These are phyloP conservation scores for Balansia obtecta DNA, from an alignment of 2,329 filamentous ascomycete species.

Conservation along the genomic window DNA sequence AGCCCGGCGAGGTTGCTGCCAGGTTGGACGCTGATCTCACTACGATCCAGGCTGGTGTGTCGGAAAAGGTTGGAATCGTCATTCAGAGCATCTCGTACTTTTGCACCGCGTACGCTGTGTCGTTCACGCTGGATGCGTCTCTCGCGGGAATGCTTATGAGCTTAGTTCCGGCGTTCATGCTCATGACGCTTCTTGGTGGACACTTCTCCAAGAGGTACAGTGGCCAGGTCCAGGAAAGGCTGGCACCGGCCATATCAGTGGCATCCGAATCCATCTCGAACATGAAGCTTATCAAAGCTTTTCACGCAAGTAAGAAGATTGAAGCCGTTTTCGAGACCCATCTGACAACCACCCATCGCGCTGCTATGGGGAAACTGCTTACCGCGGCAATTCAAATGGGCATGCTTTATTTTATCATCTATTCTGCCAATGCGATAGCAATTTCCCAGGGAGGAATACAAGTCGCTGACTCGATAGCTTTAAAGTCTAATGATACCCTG, in stretches of 20 bases:
- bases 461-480: conserved; percentile 24
- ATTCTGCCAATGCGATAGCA: conserved; percentile 51
- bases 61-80: conserved; percentile 58
- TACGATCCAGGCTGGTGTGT: conserved; percentile 53
- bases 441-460: conserved; percentile 43
- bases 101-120: conserved; percentile 52
- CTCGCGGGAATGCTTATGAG: conserved; percentile 53
- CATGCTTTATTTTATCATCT: conserved; percentile 55
- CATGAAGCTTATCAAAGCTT: conserved; percentile 49
- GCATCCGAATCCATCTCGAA: conserved; percentile 49
- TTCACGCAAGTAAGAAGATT: conserved; percentile 44
- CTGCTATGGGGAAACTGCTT: conserved; percentile 45
- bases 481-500: not conserved
- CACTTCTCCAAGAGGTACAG: conserved; percentile 40
- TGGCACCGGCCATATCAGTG: conserved; percentile 46
- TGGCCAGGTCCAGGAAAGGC: conserved; percentile 34
- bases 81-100: conserved; percentile 52
- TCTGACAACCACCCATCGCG: conserved; percentile 34
- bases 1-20: conserved; percentile 49
- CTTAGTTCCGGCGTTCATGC: conserved; percentile 46
- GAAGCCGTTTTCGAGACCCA: conserved; percentile 44
- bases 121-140: conserved; percentile 47
- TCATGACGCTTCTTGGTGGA: conserved; percentile 44
- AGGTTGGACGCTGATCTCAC: conserved; percentile 53
- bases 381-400: conserved; percentile 45